A percentile compares a stretch with the other conserved stretches of the same genome.
Conservation (phyloP, 2,329 filamentous ascomycete species). For the Juglanconis sp. region DNA sequence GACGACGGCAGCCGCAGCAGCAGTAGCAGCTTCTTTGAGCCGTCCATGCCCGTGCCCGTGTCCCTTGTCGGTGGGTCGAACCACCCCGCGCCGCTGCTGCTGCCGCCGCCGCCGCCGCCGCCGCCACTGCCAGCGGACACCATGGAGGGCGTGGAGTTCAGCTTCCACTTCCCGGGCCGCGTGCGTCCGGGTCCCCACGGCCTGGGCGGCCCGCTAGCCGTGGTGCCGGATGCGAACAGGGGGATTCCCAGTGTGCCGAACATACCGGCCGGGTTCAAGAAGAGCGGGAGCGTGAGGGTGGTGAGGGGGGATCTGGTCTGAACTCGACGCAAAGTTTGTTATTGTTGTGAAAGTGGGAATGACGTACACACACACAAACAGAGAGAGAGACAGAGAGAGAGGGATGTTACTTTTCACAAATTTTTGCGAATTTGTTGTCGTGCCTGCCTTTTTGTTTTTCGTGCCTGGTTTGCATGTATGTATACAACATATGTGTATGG, state of each 20-base stretch:
- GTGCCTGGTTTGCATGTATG: no score
- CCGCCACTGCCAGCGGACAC: not conserved
- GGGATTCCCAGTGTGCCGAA: slow-evolving; percentile 44
- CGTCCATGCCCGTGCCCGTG: not conserved
- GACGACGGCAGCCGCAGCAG: not conserved
- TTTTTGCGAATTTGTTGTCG: no score
- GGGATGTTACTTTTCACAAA: no score
- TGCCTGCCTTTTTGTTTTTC: no score
- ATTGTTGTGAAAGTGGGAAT: no score
- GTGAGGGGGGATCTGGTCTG: not conserved
- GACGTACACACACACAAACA: no score
- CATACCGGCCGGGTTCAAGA: slow-evolving; percentile 34
- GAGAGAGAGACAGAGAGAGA: no score
- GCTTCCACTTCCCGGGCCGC: slow-evolving; percentile 30
- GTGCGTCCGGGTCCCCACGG: slow-evolving; percentile 18
- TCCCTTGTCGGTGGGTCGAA: not conserved
- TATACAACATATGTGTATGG: no score
- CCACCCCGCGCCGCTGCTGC: not conserved
- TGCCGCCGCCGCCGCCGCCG: not conserved
- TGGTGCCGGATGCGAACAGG: slow-evolving; percentile 44
- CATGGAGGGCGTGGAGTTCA: slow-evolving; percentile 19
- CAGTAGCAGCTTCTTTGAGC: not conserved
- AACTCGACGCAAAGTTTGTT: no score
- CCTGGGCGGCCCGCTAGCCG: slow-evolving; percentile 30
- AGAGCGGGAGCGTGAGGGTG: not conserved